Conservation (phyloP, 108 stramenopile genomes). For the Cyclotella cryptica region DNA sequence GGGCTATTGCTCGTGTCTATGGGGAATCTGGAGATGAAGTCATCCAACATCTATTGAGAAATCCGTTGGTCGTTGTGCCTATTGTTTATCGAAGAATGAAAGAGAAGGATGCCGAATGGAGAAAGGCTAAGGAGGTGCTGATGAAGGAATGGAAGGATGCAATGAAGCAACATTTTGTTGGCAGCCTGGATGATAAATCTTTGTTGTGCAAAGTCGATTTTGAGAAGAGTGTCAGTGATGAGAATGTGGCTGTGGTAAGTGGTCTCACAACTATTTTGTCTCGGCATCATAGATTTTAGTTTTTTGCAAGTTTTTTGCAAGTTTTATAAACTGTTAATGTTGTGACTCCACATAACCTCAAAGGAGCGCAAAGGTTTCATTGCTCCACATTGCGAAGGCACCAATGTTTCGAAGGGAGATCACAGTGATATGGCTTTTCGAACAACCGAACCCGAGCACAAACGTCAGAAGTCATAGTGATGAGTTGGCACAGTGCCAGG, state of each 20-base stretch:
- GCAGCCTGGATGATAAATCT: constrained; percentile 70
- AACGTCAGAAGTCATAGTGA: no score
- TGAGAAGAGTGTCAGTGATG: constrained; percentile 63
- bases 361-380: no score
- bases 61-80: constrained; percentile 94
- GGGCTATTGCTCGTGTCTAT: constrained; percentile 86
- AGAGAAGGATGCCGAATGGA: constrained; percentile 97
- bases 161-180: constrained; percentile 69
- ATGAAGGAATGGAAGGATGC: constrained; percentile 67
- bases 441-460: no score
- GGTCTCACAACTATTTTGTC: no score
- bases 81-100: constrained; percentile 93
- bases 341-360: no score
- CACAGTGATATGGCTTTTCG: no score
- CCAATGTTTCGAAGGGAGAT: no score
- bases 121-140: constrained; percentile 72
- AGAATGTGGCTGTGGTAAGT: constrained; percentile 61
- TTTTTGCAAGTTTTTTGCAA: no score
- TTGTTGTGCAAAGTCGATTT: constrained; percentile 64
- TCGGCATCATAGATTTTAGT: no score
- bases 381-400: no score
- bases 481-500: no score
- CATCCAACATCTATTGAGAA: constrained; percentile 90
- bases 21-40: constrained; percentile 91
- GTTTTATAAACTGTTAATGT: no score